Evolutionary conservation across 306 rosid genomes (phyloP), one percentile per base, ranked within the genome.

Genomic region (Oemleria cerasiformis): DNA sequence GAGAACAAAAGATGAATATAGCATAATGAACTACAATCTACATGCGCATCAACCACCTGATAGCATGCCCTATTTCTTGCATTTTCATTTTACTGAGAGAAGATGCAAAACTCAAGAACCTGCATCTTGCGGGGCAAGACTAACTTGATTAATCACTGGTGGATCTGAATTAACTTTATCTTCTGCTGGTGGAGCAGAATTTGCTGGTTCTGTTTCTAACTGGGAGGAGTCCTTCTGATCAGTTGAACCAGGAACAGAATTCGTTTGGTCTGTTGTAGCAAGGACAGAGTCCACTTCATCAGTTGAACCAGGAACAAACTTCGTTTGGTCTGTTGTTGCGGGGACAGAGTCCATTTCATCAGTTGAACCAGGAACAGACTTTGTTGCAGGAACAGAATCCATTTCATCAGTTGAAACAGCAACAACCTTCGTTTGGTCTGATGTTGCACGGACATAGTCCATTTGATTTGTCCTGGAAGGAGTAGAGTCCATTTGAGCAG

Each of bases 81-180:
- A 10, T 42, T 49, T 36, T 23, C 40, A 55, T 73, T 54, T 36
- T 20, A 77, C 56, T 20, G 61, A 43, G 41, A 10, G 13, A n/a
- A 70, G 42, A 55, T 9, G 74, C 42, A 43, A 44, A 64, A 63
- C 23, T 85, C 81, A 79, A 68, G 86, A 88, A 73, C 75, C 83
- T 15, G 62, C 78, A 77, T 79, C 83, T 63, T 77, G 81, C 39
- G 84, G 21, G 30, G 71, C 81, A 67, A 65, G 83, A 77, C 77
- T 47, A 55, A 63, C 75, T 70, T 70, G 78, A 55, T 81, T 83
- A 16, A n/a, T 43, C 71, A 62, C 13, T 6, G 81, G 80, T 44
- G 76, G 72, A 43, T 85, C 86, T 50, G 80, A 72, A 77, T 53
- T 73, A 67, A 71, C 65, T 49, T 23, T 75, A 53, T 59, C 77